Base-by-base conservation (phyloP, 2,329 filamentous ascomycete genomes). In the Aureobasidium sp. region DNA sequence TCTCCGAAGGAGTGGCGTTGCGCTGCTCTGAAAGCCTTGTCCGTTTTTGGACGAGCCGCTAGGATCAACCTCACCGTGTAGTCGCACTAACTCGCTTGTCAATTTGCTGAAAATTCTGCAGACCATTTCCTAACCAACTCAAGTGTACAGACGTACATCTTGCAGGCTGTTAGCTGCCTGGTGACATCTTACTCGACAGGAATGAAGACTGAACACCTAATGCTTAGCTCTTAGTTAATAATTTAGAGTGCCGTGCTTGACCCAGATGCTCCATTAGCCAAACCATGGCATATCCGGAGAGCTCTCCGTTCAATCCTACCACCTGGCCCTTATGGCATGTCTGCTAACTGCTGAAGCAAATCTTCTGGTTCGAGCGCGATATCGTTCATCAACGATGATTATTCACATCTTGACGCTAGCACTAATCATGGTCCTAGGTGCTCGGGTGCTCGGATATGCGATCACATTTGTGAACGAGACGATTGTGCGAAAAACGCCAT, bases 1-100 rank as follows among this genome's bases (percentile, higher is more conserved):
- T 29, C 41, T 14, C 53, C 27, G 9, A 30, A 36, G 16, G 10
- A 27, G 41, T 45, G 39, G 53, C 53, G 39, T 36, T 5, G 41
- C 53, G 53, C 29, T 32, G 32, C 42, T 29, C 29, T 14, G 14
- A 21, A 48, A 10, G 11, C 44, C 34, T 58, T 58, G 21, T 21
- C 54, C 54, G n/a, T 29, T 47, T 58, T 48, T 3, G 54, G 54
- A 39, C 42, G 14, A 48, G 42, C 54, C 54, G 54, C 54, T 39
- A 47, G 30, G 54, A 58, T 58, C 54, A 32, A 39, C 42, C 29
- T 48, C 42, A 21, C 32, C 32, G 32, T 32, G 37, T 42, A 16
- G 21, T 51, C 32, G 49, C 32, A 51, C 21, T 34, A 37, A 39
- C 7, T 39, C 13, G 32, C 34, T 34, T 39, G 34, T 25, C 21